Conservation (phyloP, 2,329 filamentous ascomycete genomes). For the Rhynchosporium agropyri region DNA sequence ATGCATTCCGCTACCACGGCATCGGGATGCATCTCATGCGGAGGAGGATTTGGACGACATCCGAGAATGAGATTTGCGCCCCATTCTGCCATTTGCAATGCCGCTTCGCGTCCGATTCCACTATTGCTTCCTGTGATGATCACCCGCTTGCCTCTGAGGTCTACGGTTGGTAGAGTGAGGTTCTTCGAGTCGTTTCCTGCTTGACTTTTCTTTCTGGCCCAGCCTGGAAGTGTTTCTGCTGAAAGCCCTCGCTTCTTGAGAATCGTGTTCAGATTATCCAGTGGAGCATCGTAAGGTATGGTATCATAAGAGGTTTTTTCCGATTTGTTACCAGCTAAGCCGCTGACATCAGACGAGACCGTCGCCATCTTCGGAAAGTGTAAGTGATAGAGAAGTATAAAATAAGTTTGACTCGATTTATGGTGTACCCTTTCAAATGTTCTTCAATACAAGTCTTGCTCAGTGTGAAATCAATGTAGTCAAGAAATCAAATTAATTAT, state of each 20-base stretch:
- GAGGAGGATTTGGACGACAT: slow-evolving; percentile 41
- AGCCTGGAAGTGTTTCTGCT: not conserved
- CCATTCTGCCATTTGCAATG: slow-evolving; percentile 43
- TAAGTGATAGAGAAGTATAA: too few relatives aligned
- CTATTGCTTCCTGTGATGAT: slow-evolving; percentile 49
- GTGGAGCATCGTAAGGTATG: slow-evolving; percentile 1
- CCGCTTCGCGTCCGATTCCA: slow-evolving; percentile 48
- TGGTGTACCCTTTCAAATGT: too few relatives aligned
- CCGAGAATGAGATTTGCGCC: slow-evolving; percentile 46
- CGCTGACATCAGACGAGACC: not conserved
- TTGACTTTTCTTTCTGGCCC: not conserved
- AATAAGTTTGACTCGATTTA: too few relatives aligned
- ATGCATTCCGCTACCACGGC: slow-evolving; percentile 33
- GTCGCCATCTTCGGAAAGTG: not conserved
- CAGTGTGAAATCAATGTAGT: too few relatives aligned
- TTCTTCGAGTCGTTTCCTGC: not conserved
- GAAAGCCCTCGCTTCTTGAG: not conserved
- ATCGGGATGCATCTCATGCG: slow-evolving; percentile 38
- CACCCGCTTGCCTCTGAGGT: slow-evolving; percentile 22
- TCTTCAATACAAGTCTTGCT: too few relatives aligned
- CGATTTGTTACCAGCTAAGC: not conserved
- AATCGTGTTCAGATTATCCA: not conserved
- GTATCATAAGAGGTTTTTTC: not conserved
- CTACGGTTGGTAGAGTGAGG: not conserved
- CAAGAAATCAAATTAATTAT: too few relatives aligned